phyloP scores from a whole-genome alignment of 495 filamentous ascomycete species.

The Hyaloscypha variabilis region DNA sequence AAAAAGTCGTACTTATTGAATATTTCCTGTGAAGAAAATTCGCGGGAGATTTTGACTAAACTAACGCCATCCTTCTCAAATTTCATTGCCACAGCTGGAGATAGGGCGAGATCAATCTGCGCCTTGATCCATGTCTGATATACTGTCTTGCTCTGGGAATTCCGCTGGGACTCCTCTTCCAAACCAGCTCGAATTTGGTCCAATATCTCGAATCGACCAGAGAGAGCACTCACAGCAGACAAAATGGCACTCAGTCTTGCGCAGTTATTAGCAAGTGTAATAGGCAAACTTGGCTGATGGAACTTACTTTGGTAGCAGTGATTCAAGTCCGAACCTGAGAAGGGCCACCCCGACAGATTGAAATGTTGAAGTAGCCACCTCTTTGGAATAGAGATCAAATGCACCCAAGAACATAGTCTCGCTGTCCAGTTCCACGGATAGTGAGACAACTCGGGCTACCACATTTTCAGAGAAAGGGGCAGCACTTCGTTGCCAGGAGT shows the following conservation, averaged over 20 bases:
- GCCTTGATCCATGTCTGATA: conserved; percentile 6
- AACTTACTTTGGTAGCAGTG: conserved; percentile 18
- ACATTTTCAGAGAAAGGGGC: conserved; percentile 7
- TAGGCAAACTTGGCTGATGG: neutral
- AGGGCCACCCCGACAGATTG: conserved; percentile 2
- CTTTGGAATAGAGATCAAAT: neutral
- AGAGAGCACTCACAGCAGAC: neutral
- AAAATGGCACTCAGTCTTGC: neutral
- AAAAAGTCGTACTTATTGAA: conserved; percentile 6
- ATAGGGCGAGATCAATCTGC: neutral
- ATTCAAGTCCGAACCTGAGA: neutral
- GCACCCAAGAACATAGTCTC: neutral
- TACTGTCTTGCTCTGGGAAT: neutral
- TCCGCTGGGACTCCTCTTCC: neutral
- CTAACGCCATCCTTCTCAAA: conserved; percentile 3
- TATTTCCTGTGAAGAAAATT: conserved; percentile 1
- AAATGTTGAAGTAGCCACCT: neutral
- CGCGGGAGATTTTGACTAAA: neutral
- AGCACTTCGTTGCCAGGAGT: neutral
- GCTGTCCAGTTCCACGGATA: conserved; percentile 9
- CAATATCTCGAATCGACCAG: neutral
- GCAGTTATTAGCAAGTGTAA: neutral
- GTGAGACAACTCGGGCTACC: neutral
- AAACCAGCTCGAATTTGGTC: neutral
- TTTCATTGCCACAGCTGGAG: neutral